Evolutionary conservation across 805 yeast genomes (phyloP), one percentile per base, ranked within the genome.

Genomic region (Phaffomyces thermotolerans): DNA sequence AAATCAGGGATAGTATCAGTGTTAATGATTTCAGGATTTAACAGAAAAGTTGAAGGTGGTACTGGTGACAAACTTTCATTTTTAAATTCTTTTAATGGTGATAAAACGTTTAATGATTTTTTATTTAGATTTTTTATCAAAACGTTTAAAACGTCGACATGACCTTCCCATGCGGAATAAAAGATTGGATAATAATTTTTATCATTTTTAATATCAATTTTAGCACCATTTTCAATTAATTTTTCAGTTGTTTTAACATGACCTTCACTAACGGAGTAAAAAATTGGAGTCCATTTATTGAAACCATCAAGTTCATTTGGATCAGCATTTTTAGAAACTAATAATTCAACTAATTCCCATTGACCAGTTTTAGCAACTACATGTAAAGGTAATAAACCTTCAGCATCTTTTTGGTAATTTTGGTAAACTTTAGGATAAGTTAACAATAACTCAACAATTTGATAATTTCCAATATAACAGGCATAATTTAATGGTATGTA

Each of bases 121-220:
- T 46, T 44, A 25, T 50, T 55, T 14, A 54, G 36, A 17, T 60
- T 58, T 25, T 69, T 71, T 17, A 81, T 69, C 37, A 91, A 67
- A 20, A 81, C 80, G 59, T 85, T 82, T 52, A 90, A 65, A 3
- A 88, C 91, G n/a, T 71, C 74, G 25, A 88, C 79, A 57, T 89
- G 91, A 22, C 99, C 98, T 61, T 90, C 97, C 78, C 95, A 86
- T 20, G 90, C 84, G 23, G 97, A 91, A 60, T 91, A 86, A 60
- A 84, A 91, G 37, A 90, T 57, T 0, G 96, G 96, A 41, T 82
- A 76, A 52, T 76, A 75, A 4, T 88, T 84, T 47, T 86, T 85
- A 47, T 84, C 93, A 63, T 93, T 98, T 14, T 77, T 69, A 18
- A 84, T 59, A 35, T 69, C 67, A 45, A 82, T 69, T 44, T 78